These are phyloP conservation scores for Grigorovia transvaalensis DNA, from an alignment of 805 yeast genomes.

Conservation along the genomic window DNA sequence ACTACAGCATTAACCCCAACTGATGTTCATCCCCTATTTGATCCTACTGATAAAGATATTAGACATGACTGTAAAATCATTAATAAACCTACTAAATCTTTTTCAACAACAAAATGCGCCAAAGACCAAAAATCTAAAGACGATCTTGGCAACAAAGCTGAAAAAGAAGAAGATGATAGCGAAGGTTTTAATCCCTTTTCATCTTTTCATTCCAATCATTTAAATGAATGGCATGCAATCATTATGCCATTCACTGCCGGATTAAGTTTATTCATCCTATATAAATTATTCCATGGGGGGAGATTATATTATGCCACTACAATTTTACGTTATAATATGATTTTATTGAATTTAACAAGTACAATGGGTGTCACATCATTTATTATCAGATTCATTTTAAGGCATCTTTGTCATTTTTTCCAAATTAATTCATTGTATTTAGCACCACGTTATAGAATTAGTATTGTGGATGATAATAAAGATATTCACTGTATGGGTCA, in stretches of 20 bases:
- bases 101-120: no score
- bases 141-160: background rate
- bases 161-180: background rate
- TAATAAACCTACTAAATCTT: background rate
- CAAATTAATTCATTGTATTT: slow-evolving; percentile 21
- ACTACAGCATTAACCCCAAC: slow-evolving; percentile 28
- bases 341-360: background rate
- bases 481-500: slow-evolving; percentile 22
- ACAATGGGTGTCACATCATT: background rate
- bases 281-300: slow-evolving; percentile 15
- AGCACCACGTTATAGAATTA: slow-evolving; percentile 33
- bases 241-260: background rate
- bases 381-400: background rate
- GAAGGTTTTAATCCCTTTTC: background rate
- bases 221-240: slow-evolving; percentile 1
- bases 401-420: background rate
- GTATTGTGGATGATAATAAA: slow-evolving; percentile 32
- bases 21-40: slow-evolving; percentile 31
- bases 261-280: slow-evolving; percentile 26
- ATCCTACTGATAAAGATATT: slow-evolving; percentile 32
- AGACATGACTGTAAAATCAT: slow-evolving; percentile 12
- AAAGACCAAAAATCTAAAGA: no score
- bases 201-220: background rate
- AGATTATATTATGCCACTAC: background rate
- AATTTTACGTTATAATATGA: background rate